These are phyloP conservation scores for Colletotrichum musae DNA, from an alignment of 2,329 filamentous ascomycete species.

Conservation along the genomic window DNA sequence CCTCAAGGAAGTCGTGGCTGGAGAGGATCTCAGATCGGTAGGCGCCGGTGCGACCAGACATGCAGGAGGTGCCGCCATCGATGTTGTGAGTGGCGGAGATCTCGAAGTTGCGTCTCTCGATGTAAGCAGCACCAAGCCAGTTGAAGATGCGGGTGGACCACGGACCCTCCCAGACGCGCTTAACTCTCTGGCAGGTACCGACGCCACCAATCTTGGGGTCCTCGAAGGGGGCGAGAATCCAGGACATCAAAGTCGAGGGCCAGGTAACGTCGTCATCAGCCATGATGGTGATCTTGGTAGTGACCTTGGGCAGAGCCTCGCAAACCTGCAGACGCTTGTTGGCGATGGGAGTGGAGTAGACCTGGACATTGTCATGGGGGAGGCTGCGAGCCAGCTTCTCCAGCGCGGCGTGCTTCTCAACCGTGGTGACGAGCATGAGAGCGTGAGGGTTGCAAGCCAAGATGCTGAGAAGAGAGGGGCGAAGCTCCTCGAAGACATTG, in stretches of 20 bases:
- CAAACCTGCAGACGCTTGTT: slow-evolving; percentile 97
- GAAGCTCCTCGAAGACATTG: slow-evolving; percentile 86
- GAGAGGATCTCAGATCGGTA: slow-evolving; percentile 92
- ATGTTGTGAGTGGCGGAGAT: slow-evolving; percentile 96
- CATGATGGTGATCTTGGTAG: slow-evolving; percentile 88
- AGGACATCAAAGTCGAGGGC: slow-evolving; percentile 87
- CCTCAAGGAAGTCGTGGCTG: slow-evolving; percentile 86
- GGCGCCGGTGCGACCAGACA: slow-evolving; percentile 93
- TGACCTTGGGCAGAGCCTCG: slow-evolving; percentile 87
- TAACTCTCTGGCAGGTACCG: slow-evolving; percentile 90
- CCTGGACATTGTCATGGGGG: slow-evolving; percentile 73
- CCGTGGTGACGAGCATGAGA: slow-evolving; percentile 89
- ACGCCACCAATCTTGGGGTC: slow-evolving; percentile 88
- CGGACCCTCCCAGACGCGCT: slow-evolving; percentile 74
- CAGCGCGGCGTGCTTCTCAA: slow-evolving; percentile 80
- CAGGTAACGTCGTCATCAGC: slow-evolving; percentile 97
- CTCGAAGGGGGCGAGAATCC: slow-evolving; percentile 95
- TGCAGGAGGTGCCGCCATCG: slow-evolving; percentile 95
- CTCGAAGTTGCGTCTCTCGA: slow-evolving; percentile 95
- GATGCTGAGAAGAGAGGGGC: slow-evolving; percentile 84
- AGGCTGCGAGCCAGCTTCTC: slow-evolving; percentile 76
- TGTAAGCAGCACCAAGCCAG: slow-evolving; percentile 92
- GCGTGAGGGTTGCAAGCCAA: slow-evolving; percentile 78
- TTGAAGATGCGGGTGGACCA: slow-evolving; percentile 80
- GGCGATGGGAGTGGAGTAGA: slow-evolving; percentile 85